These are phyloP conservation scores for Rostrohypoxylon terebratum DNA, from an alignment of 495 filamentous ascomycete genomes.

Conservation along the genomic window DNA sequence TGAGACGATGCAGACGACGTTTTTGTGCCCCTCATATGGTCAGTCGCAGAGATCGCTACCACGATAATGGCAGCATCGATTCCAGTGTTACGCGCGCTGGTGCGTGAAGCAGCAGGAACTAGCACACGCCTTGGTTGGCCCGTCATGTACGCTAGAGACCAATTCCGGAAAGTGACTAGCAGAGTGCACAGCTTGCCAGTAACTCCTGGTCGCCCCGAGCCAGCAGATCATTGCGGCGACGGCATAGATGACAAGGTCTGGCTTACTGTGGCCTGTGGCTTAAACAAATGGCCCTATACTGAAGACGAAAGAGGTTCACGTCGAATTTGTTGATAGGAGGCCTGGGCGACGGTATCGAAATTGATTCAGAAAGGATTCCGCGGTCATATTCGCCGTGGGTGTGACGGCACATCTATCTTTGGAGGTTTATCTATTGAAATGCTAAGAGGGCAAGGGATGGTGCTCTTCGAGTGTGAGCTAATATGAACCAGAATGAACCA, in stretches of 20 bases:
- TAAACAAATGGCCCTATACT: conserved; percentile 11
- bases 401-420: neutral
- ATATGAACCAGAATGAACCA: too few relatives aligned
- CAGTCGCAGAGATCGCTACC: conserved; percentile 48
- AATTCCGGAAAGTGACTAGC: conserved; percentile 10
- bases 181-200: conserved; percentile 4
- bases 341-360: conserved; percentile 8
- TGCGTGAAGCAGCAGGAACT: conserved; percentile 18
- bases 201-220: conserved; percentile 6
- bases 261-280: neutral
- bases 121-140: neutral
- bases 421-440: neutral
- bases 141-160: neutral
- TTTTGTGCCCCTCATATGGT: conserved; percentile 48
- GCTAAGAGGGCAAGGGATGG: neutral
- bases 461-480: neutral
- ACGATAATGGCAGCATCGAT: conserved; percentile 53
- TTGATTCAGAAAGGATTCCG: conserved; percentile 17
- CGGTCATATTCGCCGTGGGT: conserved; percentile 25
- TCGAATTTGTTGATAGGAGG: conserved; percentile 15
- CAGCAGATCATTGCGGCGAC: neutral
- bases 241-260: conserved; percentile 2
- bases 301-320: conserved; percentile 22
- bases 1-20: conserved; percentile 40
- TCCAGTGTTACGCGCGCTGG: conserved; percentile 50